A percentile compares a stretch with the other conserved stretches of the same genome.
phyloP scores from a whole-genome alignment of 2,329 filamentous ascomycete species.

The Apiospora phragmitis region DNA sequence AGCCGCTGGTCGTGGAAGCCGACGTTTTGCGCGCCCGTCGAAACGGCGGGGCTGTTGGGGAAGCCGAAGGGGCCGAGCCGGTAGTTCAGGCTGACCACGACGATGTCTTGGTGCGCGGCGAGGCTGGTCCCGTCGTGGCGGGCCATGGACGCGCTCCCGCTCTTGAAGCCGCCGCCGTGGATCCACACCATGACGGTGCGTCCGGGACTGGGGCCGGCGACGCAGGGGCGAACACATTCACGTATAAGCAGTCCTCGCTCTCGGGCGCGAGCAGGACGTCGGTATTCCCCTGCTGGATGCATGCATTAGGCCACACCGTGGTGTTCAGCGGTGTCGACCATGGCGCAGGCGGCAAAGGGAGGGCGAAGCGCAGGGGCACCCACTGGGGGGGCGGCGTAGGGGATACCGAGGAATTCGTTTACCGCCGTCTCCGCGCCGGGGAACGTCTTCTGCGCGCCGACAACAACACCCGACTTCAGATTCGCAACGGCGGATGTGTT shows the following conservation, averaged over 20 bases:
- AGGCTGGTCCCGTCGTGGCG: slow-evolving; percentile 28
- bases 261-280: slow-evolving; percentile 21
- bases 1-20: slow-evolving; percentile 52
- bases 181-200: slow-evolving; percentile 48
- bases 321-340: slow-evolving; percentile 44
- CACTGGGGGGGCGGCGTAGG: slow-evolving; percentile 53
- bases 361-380: slow-evolving; percentile 57
- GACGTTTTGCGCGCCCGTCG: slow-evolving; percentile 54
- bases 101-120: slow-evolving; percentile 44
- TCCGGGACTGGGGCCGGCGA: slow-evolving; percentile 21
- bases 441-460: not conserved
- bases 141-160: slow-evolving; percentile 35
- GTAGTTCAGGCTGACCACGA: slow-evolving; percentile 37
- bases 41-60: slow-evolving; percentile 45
- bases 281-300: slow-evolving; percentile 49
- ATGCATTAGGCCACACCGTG: slow-evolving; percentile 46
- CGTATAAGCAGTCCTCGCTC: slow-evolving; percentile 53
- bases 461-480: not conserved
- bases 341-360: slow-evolving; percentile 43
- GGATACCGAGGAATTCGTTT: slow-evolving; percentile 55
- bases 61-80: slow-evolving; percentile 47
- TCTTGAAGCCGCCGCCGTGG: slow-evolving; percentile 45
- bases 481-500: not conserved
- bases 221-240: slow-evolving; percentile 55
- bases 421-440: slow-evolving; percentile 13